Base-by-base conservation (phyloP, 108 stramenopile genomes). In the Fistulifera solaris region DNA sequence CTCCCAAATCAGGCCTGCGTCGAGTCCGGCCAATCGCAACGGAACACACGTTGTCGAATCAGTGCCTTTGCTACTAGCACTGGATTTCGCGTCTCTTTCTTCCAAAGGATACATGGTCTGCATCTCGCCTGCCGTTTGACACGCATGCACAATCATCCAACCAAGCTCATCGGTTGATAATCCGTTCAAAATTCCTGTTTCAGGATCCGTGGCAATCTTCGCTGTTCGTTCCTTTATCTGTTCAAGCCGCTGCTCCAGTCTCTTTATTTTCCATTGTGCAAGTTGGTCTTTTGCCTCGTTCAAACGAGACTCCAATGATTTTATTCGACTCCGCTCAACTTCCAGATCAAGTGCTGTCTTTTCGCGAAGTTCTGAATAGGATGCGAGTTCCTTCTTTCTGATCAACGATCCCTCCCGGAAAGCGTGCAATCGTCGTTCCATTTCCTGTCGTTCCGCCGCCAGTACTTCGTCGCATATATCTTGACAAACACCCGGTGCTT, bases 41-140 rank as follows among this genome's bases (percentile, higher is more conserved):
- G 87, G 61, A 1, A 59, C 48, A 64, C 87, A 89, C 7, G 74
- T 70, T 51, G 47, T 43, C 10, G 25, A 43, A 19, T 61, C 62
- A 8, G 3, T 35, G 31, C 31, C 31, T 35, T 35, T 25, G 27
- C 18, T 13, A 53, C 57, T 1, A 31, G 4, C 15, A 38, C 39
- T 22, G 43, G 28, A 24, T 38, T 39, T 35, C 26, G 23, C 27
- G 44, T 59, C 19, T n/a, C n/a, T n/a, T n/a, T 38, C 62, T 38
- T 63, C 40, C 6, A 38, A 56, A 16, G 38, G 40, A 35, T 56
- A 40, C 0, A 56, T 46, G 5, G n/a, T 12, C n/a, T 50, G 48
- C 52, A 75, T 61, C 66, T 89, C 87, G 23, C 81, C 87, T 10
- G 81, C 72, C 42, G 82, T 23, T 61, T 70, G 74, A 61, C 87